Evolutionary conservation across 305 asterid genomes (phyloP).

Genomic region (Fraxinus floribunda): DNA sequence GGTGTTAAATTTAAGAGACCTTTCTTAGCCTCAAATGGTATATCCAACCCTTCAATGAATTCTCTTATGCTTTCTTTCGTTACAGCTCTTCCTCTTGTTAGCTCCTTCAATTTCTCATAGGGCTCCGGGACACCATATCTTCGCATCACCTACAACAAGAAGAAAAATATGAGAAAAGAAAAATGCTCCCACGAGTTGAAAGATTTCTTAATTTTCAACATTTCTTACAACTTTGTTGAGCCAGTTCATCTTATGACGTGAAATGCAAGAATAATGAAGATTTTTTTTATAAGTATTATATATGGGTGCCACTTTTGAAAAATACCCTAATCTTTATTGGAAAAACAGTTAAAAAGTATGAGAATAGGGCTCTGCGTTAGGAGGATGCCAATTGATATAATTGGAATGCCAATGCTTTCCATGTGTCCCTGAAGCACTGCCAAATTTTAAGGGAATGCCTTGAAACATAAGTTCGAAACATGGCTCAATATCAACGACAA

Average conservation of each 20-base stretch:
- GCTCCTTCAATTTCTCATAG: conserved; percentile 49
- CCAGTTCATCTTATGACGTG: not conserved
- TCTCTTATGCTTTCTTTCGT: conserved; percentile 43
- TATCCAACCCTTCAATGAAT: conserved; percentile 39
- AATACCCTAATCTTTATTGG: not conserved
- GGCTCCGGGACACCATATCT: conserved; percentile 51
- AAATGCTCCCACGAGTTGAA: not conserved
- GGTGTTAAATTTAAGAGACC: conserved; percentile 42
- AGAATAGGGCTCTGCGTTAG: not conserved
- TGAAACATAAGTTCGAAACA: not conserved
- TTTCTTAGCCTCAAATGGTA: conserved; percentile 39
- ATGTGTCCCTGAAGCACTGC: not conserved
- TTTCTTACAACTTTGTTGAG: not conserved
- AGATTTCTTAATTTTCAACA: not conserved
- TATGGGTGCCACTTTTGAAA: not conserved
- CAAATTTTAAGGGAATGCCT: not conserved
- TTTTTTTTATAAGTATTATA: not conserved
- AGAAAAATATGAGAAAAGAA: not conserved
- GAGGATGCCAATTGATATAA: not conserved
- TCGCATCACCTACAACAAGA: conserved; percentile 39
- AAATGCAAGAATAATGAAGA: not conserved
- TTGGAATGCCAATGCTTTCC: not conserved
- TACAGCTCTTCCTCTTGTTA: conserved; percentile 48
- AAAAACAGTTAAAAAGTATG: not conserved
- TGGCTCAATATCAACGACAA: not conserved